Base-by-base conservation (phyloP, 768 basidiomycete species). In the Rhodotorula babjevae region DNA sequence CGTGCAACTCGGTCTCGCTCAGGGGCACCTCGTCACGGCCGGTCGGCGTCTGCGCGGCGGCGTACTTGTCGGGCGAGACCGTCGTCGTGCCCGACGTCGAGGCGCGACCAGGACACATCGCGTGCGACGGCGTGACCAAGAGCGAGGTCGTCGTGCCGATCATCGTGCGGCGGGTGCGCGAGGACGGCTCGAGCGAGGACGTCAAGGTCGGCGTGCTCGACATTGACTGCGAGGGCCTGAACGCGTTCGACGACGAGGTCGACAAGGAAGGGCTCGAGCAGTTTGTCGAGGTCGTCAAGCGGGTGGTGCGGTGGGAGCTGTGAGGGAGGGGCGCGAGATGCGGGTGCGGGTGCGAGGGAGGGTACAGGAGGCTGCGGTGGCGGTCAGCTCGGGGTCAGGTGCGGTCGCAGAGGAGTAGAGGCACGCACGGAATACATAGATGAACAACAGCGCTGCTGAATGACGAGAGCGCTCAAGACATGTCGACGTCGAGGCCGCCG, bases 91-190 rank as follows among this genome's bases (percentile, higher is more conserved):
- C 83, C 29, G 86, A 94, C 70, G 92, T 97, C 29, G 85, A 90
- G 36, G 81, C 80, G 18, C 93, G 93, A 79, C 91, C 91, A 1
- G 93, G 94, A 0, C 95, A 98, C 79, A 95, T 96, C 72, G 91
- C 92, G 5, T 97, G 95, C 78, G 93, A 97, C 76, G 90, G 88
- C 31, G 87, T 89, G 65, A 95, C 94, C 4, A 88, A 89, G 78
- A 91, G 90, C 77, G 95, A 98, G 80, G 87, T 97, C 62, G 93
- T 96, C 33, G 83, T 90, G 62, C 94, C 94, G 14, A 83, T 97
- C 27, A 79, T 88, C 58, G 75, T 84, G 31, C 61, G 40, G 49
- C 49, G 46, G 23, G 11, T 2, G 49, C 46, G 40, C 6, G 62
- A 21, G 27, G 58, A 47, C 27, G 44, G 64, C 49, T 47, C 40